phyloP scores from a whole-genome alignment of 345 rosid genomes.

The Angophora floribunda region DNA sequence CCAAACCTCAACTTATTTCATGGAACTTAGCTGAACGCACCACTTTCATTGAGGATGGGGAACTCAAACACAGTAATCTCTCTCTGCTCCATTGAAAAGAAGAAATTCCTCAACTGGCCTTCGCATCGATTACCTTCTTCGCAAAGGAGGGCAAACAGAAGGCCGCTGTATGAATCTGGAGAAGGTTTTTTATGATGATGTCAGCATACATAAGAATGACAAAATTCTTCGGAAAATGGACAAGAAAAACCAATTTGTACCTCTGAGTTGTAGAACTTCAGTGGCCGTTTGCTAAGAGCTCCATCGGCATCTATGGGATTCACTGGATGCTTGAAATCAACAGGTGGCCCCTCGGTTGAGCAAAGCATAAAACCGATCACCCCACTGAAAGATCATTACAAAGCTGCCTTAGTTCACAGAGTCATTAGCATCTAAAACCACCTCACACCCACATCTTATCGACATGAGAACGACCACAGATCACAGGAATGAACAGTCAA shows the following conservation, averaged over 20 bases:
- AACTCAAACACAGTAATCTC: not conserved
- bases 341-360: slow-evolving; percentile 81
- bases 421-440: not conserved
- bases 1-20: slow-evolving; percentile 6
- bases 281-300: slow-evolving; percentile 27
- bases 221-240: not conserved
- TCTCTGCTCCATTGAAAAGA: not conserved
- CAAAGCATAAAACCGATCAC: slow-evolving; percentile 98
- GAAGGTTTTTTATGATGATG: not conserved
- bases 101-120: slow-evolving; percentile 17
- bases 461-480: not conserved
- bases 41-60: not conserved
- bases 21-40: not conserved
- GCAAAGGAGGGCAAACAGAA: slow-evolving; percentile 94
- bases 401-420: not conserved
- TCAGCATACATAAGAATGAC: not conserved
- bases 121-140: slow-evolving; percentile 70
- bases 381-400: slow-evolving; percentile 40
- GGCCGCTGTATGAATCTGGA: slow-evolving; percentile 87
- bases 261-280: slow-evolving; percentile 81
- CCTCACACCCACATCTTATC: not conserved
- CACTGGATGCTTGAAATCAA: slow-evolving; percentile 84
- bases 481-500: not conserved
- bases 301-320: slow-evolving; percentile 48
- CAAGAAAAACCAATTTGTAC: slow-evolving; percentile 10